These are phyloP conservation scores for Leishmania braziliensis DNA, from an alignment of 208 protist species.

Conservation along the genomic window DNA sequence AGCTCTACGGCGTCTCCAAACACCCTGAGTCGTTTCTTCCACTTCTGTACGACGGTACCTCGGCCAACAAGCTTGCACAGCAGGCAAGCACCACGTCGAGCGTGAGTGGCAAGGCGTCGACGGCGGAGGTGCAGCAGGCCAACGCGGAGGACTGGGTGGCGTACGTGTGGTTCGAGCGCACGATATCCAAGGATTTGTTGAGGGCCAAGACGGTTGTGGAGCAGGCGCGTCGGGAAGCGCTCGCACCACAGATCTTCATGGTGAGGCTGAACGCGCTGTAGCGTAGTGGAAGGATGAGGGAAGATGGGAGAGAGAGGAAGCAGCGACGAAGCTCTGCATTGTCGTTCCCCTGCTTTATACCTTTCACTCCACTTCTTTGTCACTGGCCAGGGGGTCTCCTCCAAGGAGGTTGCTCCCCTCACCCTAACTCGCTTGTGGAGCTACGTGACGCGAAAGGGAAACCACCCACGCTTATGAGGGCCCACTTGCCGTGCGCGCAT, in stretches of 20 bases:
- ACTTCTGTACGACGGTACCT: slow-evolving; percentile 42
- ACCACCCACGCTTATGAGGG: background rate
- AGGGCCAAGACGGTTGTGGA: slow-evolving; percentile 50
- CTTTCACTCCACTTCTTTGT: background rate
- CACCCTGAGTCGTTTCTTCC: slow-evolving; percentile 49
- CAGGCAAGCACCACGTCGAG: background rate
- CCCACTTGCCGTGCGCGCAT: background rate
- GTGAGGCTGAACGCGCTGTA: slow-evolving; percentile 47
- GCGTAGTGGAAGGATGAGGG: background rate
- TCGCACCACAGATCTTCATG: slow-evolving; percentile 70
- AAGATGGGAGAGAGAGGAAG: slow-evolving; percentile 2
- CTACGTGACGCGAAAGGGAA: background rate
- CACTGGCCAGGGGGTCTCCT: background rate
- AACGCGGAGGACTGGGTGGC: slow-evolving; percentile 72
- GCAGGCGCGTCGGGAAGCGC: slow-evolving; percentile 46
- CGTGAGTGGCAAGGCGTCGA: slow-evolving; percentile 21
- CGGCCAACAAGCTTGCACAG: slow-evolving; percentile 3
- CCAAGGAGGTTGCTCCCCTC: background rate
- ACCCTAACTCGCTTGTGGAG: background rate
- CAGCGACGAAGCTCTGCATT: slow-evolving; percentile 2
- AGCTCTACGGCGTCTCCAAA: slow-evolving; percentile 54
- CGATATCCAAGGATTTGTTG: slow-evolving; percentile 68
- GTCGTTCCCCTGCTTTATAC: background rate
- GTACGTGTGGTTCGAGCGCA: slow-evolving; percentile 72
- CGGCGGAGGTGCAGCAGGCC: slow-evolving; percentile 23